Conservation (phyloP, 2,329 filamentous ascomycete genomes). For the Sclerotinia borealis region DNA sequence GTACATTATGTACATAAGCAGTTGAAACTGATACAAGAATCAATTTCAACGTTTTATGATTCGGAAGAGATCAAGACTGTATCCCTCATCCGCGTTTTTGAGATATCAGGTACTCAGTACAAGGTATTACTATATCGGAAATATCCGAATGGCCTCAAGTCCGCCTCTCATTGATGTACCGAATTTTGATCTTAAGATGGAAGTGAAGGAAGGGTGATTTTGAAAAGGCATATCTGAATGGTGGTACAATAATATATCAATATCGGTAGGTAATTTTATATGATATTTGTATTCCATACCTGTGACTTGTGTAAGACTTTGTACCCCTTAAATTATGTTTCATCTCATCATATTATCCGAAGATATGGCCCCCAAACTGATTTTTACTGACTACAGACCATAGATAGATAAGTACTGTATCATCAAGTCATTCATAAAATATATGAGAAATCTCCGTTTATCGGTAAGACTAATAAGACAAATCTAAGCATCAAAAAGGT, state of each 20-base stretch:
- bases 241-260: too few relatives aligned
- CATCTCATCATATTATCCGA: neutral
- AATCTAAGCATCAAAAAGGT: too few relatives aligned
- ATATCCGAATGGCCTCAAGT: neutral
- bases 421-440: too few relatives aligned
- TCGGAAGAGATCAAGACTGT: constrained; percentile 5
- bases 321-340: neutral
- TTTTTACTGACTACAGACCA: too few relatives aligned
- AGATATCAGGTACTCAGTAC: neutral
- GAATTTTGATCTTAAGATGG: neutral
- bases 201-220: neutral
- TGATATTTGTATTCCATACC: too few relatives aligned
- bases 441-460: too few relatives aligned
- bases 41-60: neutral
- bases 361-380: neutral
- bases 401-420: neutral
- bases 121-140: neutral
- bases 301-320: too few relatives aligned
- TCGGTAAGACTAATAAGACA: too few relatives aligned
- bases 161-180: too few relatives aligned
- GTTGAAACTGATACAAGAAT: neutral
- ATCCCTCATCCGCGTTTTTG: neutral
- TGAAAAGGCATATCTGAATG: too few relatives aligned
- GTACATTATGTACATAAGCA: neutral
- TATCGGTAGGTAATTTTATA: too few relatives aligned